Percentiles rank a stretch among this genome's conserved stretches.
Evolutionary conservation across 75 land plant genomes (phyloP).

Genomic region (Larix kaempferi): DNA sequence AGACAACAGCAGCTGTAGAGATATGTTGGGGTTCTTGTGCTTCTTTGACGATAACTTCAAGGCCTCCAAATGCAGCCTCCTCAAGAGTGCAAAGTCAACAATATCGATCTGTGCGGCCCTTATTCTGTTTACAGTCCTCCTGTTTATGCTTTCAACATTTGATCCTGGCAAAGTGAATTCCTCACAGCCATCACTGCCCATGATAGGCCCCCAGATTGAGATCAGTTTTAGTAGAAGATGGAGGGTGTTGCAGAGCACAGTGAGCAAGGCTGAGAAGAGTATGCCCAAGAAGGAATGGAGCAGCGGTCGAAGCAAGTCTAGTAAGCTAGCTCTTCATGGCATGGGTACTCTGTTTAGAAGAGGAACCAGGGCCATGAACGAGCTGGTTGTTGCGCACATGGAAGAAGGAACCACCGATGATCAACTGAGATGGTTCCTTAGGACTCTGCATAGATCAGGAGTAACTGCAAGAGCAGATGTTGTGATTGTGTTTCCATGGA

Average conservation of each 20-base stretch:
- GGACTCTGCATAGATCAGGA: slow-evolving; percentile 53
- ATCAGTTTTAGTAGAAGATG: slow-evolving; percentile 15
- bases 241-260: slow-evolving; percentile 23
- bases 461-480: slow-evolving; percentile 49
- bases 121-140: slow-evolving; percentile 34
- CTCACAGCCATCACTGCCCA: slow-evolving; percentile 8
- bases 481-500: slow-evolving; percentile 37
- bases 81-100: slow-evolving; percentile 36
- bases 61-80: slow-evolving; percentile 12
- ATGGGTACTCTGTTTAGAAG: slow-evolving; percentile 55
- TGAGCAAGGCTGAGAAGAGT: slow-evolving; percentile 1
- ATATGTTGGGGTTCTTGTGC: neutral
- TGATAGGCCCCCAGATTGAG: neutral
- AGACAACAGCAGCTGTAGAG: neutral
- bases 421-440: slow-evolving; percentile 38
- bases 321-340: slow-evolving; percentile 49
- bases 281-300: neutral
- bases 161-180: slow-evolving; percentile 18
- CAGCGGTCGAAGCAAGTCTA: neutral
- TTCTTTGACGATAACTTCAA: neutral
- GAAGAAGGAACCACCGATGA: slow-evolving; percentile 18
- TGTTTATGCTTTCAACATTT: slow-evolving; percentile 47
- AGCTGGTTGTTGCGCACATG: slow-evolving; percentile 56
- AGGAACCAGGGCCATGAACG: slow-evolving; percentile 58
- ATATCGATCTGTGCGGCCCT: slow-evolving; percentile 34